Conservation (phyloP, 164 flowering plant species). For the Nelumbo lutea region DNA sequence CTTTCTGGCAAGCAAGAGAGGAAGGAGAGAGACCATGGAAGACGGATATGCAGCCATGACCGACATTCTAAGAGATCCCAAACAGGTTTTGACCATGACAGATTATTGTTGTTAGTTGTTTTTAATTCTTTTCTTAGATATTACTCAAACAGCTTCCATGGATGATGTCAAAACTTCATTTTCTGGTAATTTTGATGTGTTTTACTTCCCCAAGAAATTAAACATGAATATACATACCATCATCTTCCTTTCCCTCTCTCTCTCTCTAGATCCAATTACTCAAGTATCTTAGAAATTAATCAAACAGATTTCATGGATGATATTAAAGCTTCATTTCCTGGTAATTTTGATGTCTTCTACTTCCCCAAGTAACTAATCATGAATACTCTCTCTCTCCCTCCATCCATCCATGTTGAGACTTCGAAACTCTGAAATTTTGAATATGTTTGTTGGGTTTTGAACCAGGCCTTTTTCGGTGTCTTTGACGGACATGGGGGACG, state of each 20-base stretch:
- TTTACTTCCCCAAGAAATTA: too few relatives aligned
- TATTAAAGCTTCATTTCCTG: too few relatives aligned
- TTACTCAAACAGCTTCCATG: not conserved
- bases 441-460: not conserved
- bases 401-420: not conserved
- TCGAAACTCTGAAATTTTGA: not conserved
- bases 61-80: conserved; percentile 31
- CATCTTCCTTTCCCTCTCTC: not conserved
- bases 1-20: conserved; percentile 33
- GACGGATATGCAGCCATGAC: conserved; percentile 30
- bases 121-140: not conserved
- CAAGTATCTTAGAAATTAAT: too few relatives aligned
- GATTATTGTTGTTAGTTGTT: not conserved
- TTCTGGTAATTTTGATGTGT: not conserved
- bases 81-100: conserved; percentile 23
- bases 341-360: too few relatives aligned
- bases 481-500: conserved; percentile 65
- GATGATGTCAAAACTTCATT: too few relatives aligned
- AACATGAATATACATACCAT: not conserved
- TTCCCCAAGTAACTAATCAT: too few relatives aligned
- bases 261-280: too few relatives aligned
- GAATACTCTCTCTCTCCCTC: not conserved
- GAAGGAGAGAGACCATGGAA: conserved; percentile 41
- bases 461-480: conserved; percentile 49
- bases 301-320: too few relatives aligned